Evolutionary conservation across 257 asterid genomes (phyloP).

Genomic region (Galeopsis tetrahit): DNA sequence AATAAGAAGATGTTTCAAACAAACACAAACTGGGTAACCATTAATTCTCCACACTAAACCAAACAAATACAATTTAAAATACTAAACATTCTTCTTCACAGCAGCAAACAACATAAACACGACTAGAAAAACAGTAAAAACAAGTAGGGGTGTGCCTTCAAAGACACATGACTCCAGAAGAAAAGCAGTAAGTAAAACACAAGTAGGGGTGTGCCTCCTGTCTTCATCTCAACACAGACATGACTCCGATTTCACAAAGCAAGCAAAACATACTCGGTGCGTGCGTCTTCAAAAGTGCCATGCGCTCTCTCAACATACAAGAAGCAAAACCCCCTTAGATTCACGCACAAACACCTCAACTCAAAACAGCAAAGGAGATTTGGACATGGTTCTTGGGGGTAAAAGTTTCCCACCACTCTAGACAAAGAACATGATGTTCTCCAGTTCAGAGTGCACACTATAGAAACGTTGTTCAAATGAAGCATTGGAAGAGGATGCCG

Average conservation of each 20-base stretch:
- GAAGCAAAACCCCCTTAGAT: slow-evolving; percentile 52
- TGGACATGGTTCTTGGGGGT: slow-evolving; percentile 39
- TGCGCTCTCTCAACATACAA: slow-evolving; percentile 3
- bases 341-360: slow-evolving; percentile 74
- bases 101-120: too few species aligned
- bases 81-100: too few species aligned
- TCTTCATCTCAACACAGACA: slow-evolving; percentile 5
- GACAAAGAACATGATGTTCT: slow-evolving; percentile 59
- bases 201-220: slow-evolving; percentile 14
- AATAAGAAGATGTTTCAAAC: too few species aligned
- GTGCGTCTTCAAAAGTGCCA: slow-evolving; percentile 8
- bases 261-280: not conserved
- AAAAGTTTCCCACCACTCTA: slow-evolving; percentile 29
- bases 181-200: slow-evolving; percentile 4
- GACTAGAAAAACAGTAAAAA: not conserved
- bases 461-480: slow-evolving; percentile 50
- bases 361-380: slow-evolving; percentile 40
- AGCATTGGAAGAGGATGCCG: slow-evolving; percentile 15
- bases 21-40: too few species aligned
- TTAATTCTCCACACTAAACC: too few species aligned
- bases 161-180: not conserved
- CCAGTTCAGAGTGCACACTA: slow-evolving; percentile 47
- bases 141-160: not conserved
- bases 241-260: not conserved
- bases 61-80: too few species aligned